Evolutionary conservation across 192 early-diverging fungal genomes (phyloP).

Genomic region (Thoreauomyces humboldtii): DNA sequence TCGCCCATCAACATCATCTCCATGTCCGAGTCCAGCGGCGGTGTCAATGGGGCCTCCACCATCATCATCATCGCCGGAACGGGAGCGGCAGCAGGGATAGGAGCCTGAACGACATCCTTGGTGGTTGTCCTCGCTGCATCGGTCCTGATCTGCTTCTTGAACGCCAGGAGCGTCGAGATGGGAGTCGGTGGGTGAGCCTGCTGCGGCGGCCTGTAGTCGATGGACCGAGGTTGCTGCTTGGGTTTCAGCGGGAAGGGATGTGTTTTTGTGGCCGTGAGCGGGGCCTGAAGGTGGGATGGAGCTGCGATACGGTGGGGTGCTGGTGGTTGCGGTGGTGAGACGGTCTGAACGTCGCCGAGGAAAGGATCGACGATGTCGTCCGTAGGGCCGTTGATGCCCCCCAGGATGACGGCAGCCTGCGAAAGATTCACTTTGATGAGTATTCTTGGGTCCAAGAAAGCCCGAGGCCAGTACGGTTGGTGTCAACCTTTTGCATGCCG

Average conservation of each 20-base stretch:
- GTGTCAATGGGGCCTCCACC: not conserved
- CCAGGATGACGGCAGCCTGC: constrained; percentile 16
- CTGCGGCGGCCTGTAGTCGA: constrained; percentile 4
- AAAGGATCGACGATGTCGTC: constrained; percentile 22
- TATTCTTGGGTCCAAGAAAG: not conserved
- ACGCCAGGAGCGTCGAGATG: constrained; percentile 24
- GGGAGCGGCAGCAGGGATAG: too few species aligned
- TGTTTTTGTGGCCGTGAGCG: not conserved
- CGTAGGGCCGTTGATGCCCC: constrained; percentile 4
- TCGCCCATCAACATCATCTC: not conserved
- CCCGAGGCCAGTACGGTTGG: not conserved
- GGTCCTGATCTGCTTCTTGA: constrained; percentile 14
- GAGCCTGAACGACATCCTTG: too few species aligned
- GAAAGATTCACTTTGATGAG: not conserved
- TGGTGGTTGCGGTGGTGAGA: too few species aligned
- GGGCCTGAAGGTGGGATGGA: not conserved
- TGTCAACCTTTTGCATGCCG: constrained; percentile 18
- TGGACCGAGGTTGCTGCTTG: too few species aligned
- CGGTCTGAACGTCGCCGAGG: constrained; percentile 10
- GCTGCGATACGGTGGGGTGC: not conserved
- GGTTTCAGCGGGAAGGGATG: not conserved
- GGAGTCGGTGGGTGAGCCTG: constrained; percentile 23
- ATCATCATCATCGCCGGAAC: too few species aligned
- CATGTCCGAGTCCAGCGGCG: constrained; percentile 1
- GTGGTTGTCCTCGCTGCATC: too few species aligned